Conservation (phyloP, 1,284 basidiomycete species). For the Ganoderma boninense region DNA sequence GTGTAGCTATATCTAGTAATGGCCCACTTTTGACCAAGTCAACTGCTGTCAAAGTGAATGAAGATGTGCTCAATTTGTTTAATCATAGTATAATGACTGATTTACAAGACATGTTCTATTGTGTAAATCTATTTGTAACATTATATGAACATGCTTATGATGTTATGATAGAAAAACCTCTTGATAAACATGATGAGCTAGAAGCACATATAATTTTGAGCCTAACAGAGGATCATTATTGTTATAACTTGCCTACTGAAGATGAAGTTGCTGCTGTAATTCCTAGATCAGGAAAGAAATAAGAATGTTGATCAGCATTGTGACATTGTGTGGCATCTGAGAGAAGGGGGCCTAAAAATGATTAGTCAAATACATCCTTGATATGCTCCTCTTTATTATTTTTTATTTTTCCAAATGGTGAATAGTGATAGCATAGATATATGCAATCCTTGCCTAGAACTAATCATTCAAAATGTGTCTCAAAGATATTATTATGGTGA, state of each 20-base stretch:
- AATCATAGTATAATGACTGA: constrained; percentile 23
- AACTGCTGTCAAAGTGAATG: constrained; percentile 32
- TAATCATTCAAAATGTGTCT: constrained; percentile 23
- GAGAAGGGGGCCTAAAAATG: constrained; percentile 32
- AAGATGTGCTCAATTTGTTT: constrained; percentile 18
- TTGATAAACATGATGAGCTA: neutral
- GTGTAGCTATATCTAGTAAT: no score
- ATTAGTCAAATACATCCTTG: constrained; percentile 47
- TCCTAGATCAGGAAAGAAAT: constrained; percentile 31
- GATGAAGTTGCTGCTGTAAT: constrained; percentile 41
- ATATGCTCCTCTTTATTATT: constrained; percentile 50
- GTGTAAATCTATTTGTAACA: constrained; percentile 4
- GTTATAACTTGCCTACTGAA: constrained; percentile 39
- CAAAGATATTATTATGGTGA: constrained; percentile 44
- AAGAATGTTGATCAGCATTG: constrained; percentile 11
- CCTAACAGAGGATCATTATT: constrained; percentile 21
- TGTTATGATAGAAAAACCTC: neutral
- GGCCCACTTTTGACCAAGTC: no score
- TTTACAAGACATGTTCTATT: constrained; percentile 22
- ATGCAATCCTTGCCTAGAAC: constrained; percentile 27
- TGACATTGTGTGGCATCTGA: constrained; percentile 28
- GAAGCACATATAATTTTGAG: constrained; percentile 9
- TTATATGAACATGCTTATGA: constrained; percentile 10
- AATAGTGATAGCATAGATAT: constrained; percentile 49
- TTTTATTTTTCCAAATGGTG: constrained; percentile 48